Base-by-base conservation (phyloP, 2,329 filamentous ascomycete species). In the Botrytis deweyae region DNA sequence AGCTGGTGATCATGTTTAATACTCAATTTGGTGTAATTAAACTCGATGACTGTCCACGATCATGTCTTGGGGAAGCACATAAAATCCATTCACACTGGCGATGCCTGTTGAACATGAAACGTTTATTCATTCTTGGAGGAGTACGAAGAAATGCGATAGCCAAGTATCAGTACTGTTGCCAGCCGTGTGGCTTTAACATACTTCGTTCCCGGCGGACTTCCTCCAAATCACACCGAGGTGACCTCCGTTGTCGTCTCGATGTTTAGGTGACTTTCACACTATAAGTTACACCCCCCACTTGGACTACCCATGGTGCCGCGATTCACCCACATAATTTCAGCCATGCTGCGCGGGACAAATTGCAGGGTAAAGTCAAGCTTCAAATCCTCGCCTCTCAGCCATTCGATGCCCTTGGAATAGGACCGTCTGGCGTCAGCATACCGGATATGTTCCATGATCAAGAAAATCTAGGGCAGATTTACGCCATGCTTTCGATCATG, bases 261-360 rank as follows among this genome's bases (percentile, higher is more conserved):
- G 36, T 58, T 29, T 55, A 29, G 46, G 40, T 55, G 46, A 55
- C 65, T 67, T 67, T 55, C 46, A 40, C 46, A 29, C 36, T 52
- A 52, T 67, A 36, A 52, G 65, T 55, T 55, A 40, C 65, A 67
- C 33, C 33, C 33, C 65, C 65, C 65, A 55, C 65, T 68, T 33
- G 16, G 25, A 58, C 65, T n/a, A 42, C 25, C 49, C 65, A 67
- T 67, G 64, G 62, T 64, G 61, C 44, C 64, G 64, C 44, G 65
- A 67, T 67, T 67, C 65, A 67, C 36, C 65, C 65, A 67, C 65
- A 67, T 55, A 40, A 40, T 38, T 55, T 67, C 46, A 55, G 65
- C 46, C 33, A 67, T 40, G 22, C 65, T 58, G 65, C 49, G 65
- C 65, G 65, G 65, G 65, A 68, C 25, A 68, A 22, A 67, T 40